phyloP scores from a whole-genome alignment of 2,329 filamentous ascomycete species.

The Magnaporthiopsis incrustans region DNA sequence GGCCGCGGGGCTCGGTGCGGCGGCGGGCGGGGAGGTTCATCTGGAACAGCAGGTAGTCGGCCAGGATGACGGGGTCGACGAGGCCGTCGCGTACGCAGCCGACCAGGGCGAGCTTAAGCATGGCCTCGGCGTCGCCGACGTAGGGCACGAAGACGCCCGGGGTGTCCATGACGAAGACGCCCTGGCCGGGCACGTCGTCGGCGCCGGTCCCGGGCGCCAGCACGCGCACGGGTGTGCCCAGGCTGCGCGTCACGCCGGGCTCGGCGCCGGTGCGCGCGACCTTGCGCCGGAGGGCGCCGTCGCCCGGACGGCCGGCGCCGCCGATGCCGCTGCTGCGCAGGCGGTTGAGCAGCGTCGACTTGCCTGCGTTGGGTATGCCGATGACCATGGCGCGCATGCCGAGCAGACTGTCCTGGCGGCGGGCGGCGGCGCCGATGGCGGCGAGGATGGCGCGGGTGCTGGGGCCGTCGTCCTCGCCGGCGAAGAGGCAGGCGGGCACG shows the following conservation, averaged over 20 bases:
- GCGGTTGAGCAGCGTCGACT: constrained; percentile 87
- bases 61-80: constrained; percentile 67
- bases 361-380: constrained; percentile 97
- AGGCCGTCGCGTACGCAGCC: constrained; percentile 87
- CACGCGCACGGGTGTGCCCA: constrained; percentile 77
- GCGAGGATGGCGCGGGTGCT: constrained; percentile 34
- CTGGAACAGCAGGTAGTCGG: constrained; percentile 83
- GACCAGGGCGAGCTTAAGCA: constrained; percentile 91
- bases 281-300: constrained; percentile 34
- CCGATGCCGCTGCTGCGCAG: constrained; percentile 63
- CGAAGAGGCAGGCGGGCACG: constrained; percentile 22
- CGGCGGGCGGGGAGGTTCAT: constrained; percentile 61
- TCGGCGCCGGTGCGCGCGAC: constrained; percentile 77
- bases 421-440: constrained; percentile 41
- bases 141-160: constrained; percentile 95
- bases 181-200: constrained; percentile 36
- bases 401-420: constrained; percentile 49
- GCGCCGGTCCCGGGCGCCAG: constrained; percentile 22
- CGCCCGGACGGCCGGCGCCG: constrained; percentile 7
- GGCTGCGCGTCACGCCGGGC: constrained; percentile 82
- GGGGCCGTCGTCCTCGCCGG: constrained; percentile 12
- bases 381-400: constrained; percentile 83
- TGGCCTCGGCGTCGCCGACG: constrained; percentile 72
- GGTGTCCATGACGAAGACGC: constrained; percentile 82
- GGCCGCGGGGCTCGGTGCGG: constrained; percentile 40